Evolutionary conservation across 352 stramenopile species (phyloP).

Genomic region (Phytophthora chlamydospora): DNA sequence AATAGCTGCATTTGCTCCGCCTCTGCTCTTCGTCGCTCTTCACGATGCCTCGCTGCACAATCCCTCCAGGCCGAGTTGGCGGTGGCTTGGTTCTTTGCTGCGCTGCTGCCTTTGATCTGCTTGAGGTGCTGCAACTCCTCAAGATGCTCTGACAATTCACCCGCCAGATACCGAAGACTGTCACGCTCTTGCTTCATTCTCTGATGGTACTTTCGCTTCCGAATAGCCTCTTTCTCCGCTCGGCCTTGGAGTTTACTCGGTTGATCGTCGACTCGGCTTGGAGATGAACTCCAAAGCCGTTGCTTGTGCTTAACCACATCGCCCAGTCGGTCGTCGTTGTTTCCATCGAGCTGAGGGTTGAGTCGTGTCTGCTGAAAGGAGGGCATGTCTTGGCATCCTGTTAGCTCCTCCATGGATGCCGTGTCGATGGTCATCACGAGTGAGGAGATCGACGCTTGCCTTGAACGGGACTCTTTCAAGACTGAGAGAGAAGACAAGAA

Average conservation of each 20-base stretch:
- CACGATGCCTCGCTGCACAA: constrained; percentile 12
- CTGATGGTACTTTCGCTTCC: constrained; percentile 24
- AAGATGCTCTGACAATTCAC: constrained; percentile 11
- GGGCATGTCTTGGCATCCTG: too few relatives aligned
- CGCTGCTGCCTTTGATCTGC: background rate
- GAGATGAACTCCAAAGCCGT: too few relatives aligned
- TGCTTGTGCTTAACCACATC: too few relatives aligned
- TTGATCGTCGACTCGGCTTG: too few relatives aligned
- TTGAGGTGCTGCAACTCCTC: constrained; percentile 5
- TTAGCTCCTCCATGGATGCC: too few relatives aligned
- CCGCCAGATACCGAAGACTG: constrained; percentile 4
- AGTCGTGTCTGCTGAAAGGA: too few relatives aligned
- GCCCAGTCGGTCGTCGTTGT: too few relatives aligned
- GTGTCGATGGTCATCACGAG: too few relatives aligned
- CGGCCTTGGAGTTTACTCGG: constrained; percentile 2
- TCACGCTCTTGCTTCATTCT: constrained; percentile 17
- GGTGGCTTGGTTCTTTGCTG: background rate
- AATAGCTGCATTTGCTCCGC: constrained; percentile 23
- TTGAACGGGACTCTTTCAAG: too few relatives aligned
- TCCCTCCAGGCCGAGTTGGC: constrained; percentile 14
- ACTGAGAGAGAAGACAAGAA: too few relatives aligned
- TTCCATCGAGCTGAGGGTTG: too few relatives aligned
- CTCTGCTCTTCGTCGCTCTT: constrained; percentile 6
- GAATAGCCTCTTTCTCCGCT: constrained; percentile 18
- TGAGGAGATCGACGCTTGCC: too few relatives aligned